A percentile compares a stretch with the other conserved stretches of the same genome.
phyloP scores from a whole-genome alignment of 2,329 filamentous ascomycete species.

The Calonectria pteridis region DNA sequence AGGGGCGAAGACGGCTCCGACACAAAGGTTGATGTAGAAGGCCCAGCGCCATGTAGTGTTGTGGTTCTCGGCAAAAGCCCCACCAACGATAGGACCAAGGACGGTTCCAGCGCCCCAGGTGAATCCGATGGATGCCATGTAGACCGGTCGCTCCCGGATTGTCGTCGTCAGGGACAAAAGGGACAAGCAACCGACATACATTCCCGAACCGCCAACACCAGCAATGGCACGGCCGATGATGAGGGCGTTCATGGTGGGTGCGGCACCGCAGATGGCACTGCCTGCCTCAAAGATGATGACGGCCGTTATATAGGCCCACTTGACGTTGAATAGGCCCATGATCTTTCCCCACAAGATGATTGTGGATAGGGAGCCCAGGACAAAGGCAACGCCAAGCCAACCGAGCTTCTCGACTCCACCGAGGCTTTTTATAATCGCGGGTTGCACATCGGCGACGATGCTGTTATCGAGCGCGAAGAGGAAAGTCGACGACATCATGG shows the following conservation, averaged over 20 bases:
- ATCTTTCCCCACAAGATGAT: not conserved
- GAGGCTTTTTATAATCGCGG: not conserved
- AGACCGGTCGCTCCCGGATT: constrained; percentile 25
- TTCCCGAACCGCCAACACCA: constrained; percentile 55
- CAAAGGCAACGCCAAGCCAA: constrained; percentile 3
- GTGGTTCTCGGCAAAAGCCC: constrained; percentile 54
- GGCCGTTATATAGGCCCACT: not conserved
- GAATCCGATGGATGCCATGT: not conserved
- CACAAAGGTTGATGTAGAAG: constrained; percentile 65
- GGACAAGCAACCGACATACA: constrained; percentile 35
- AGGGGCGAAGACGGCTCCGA: constrained; percentile 53
- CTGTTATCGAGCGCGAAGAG: not conserved
- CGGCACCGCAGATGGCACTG: constrained; percentile 53
- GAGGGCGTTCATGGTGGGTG: constrained; percentile 55
- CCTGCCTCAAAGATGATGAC: constrained; percentile 43
- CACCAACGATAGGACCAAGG: constrained; percentile 58
- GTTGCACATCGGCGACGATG: not conserved
- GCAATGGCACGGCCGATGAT: constrained; percentile 58
- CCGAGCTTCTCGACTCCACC: not conserved
- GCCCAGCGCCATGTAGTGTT: constrained; percentile 54
- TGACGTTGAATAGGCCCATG: not conserved
- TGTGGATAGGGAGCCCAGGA: not conserved
- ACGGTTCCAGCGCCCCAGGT: constrained; percentile 56
- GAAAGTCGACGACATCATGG: not conserved
- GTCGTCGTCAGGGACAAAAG: constrained; percentile 2